Base-by-base conservation (phyloP, 2,329 filamentous ascomycete genomes). In the Aspergillus pseudotamarii region DNA sequence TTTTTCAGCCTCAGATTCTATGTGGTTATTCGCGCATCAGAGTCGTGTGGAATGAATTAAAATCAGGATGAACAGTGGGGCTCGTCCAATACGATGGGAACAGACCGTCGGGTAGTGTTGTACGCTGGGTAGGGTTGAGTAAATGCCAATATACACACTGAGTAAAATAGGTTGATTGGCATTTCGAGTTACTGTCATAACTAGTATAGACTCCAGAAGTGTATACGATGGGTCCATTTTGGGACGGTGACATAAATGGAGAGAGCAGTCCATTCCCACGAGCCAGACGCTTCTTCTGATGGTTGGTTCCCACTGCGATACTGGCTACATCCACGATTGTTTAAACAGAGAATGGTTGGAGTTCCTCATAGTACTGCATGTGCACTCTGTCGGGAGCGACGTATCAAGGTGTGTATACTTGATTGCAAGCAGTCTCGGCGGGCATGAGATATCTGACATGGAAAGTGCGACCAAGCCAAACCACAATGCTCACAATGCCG, bases 401-500 rank as follows among this genome's bases (percentile, higher is more conserved):
- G 76, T 26, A 75, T 80, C 57, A 79, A 76, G 70, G 76, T 74
- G 58, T 71, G 69, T 48, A 41, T 41, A 41, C 16, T n/a, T 10
- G 19, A 41, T n/a, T 4, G 38, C 38, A n/a, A 41, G 16, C 16
- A 41, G 10, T 19, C 19, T n/a, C 16, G n/a, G 10, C 1, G 19
- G 38, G 8, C 38, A 41, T n/a, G 6, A 10, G 8, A 41, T n/a
- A 6, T 19, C 36, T 54, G 12, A 48, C 58, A 46, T 53, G 61
- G 11, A 43, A 61, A 82, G 73, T 84, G 83, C 64, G 82, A 85
- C 68, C 77, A 83, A 69, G 72, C 66, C 26, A 76, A 75, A 12
- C 82, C 82, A 12, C 72, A 69, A 59, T 78, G 75, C 64, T 71
- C 72, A 8, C 76, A 78, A 66, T 79, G 77, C 54, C 69, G 68